Base-by-base conservation (phyloP, 129 eudicot species). In the Oenanthe sinensis region DNA sequence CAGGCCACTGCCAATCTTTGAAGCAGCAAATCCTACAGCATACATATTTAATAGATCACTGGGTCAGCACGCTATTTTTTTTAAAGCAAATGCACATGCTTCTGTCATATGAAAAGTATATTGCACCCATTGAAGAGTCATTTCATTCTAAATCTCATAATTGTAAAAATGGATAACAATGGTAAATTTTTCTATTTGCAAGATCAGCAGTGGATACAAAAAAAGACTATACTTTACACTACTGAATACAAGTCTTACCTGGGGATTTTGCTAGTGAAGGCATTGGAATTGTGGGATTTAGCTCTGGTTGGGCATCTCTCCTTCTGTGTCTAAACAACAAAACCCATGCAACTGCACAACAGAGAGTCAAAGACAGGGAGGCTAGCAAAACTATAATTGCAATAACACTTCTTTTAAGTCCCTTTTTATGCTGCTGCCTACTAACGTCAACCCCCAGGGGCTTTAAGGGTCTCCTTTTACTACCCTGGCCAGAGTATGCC, bases 391-490 rank as follows among this genome's bases (percentile, higher is more conserved):
- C 81, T 65, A 91, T 91, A 54, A 86, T 80, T 33, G 97, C 90
- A 30, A 91, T 78, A 10, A 93, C 60, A 71, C 95, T 88, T 16
- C 91, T 78, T 80, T 77, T 86, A 49, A 81, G 86, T 84, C 85
- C 83, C 43, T 55, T 60, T 44, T 69, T 84, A 77, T 80, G 92
- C 79, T 77, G 84, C 75, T 79, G 86, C 82, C 85, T 75, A n/a
- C 84, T 85, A 72, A 91, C 90, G 73, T 93, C 98, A 49, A 91
- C 91, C 9, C 96, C 97, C 22, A 93, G 79, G 37, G 98, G 98
- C 82, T 93, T 83, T 74, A 85, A 48, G 79, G 87, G 82, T 79
- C 88, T 87, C 54, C 87, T 89, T 48, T 86, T 89, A 82, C 49
- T 82, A 65, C 81, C 90, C 40, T 58, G 87, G 71, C 88, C 92